phyloP scores from a whole-genome alignment of 768 basidiomycete species.

The Termitomyces heimii region DNA sequence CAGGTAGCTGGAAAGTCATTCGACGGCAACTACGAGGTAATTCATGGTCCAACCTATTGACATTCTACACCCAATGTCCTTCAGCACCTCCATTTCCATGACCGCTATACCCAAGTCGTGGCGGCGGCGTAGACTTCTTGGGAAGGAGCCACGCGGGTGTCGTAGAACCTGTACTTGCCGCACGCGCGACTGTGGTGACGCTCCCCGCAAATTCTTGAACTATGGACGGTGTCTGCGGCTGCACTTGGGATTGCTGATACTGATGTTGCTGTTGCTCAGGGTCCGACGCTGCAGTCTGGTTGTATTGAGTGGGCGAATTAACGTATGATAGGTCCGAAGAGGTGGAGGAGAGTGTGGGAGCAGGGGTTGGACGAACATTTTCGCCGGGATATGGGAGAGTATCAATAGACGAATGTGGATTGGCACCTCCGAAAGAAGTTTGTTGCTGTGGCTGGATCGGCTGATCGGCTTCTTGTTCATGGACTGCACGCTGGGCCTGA shows the following conservation, averaged over 20 bases:
- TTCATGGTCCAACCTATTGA: background rate
- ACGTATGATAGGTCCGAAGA: constrained; percentile 7
- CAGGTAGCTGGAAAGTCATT: background rate
- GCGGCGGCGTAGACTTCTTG: constrained; percentile 25
- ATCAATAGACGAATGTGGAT: constrained; percentile 2
- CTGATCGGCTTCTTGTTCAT: constrained; percentile 6
- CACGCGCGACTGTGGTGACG: background rate
- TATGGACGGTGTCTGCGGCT: background rate
- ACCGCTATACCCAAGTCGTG: constrained; percentile 3
- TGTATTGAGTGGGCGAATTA: constrained; percentile 1
- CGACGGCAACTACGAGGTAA: background rate
- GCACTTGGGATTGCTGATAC: constrained; percentile 1
- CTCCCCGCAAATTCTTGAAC: background rate
- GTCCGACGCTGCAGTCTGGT: constrained; percentile 3
- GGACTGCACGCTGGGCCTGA: background rate
- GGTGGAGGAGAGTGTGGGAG: background rate
- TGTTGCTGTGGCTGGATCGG: constrained; percentile 4
- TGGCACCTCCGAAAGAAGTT: background rate
- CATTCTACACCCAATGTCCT: background rate
- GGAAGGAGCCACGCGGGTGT: constrained; percentile 43
- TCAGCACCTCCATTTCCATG: constrained; percentile 1
- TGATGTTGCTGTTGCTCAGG: constrained; percentile 5
- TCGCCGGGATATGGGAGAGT: constrained; percentile 18
- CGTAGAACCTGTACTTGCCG: constrained; percentile 1
- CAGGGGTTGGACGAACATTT: background rate